Percentiles rank a stretch among this genome's conserved stretches.
These are phyloP conservation scores for Mrakia blollopis DNA, from an alignment of 768 basidiomycete species.

Conservation along the genomic window DNA sequence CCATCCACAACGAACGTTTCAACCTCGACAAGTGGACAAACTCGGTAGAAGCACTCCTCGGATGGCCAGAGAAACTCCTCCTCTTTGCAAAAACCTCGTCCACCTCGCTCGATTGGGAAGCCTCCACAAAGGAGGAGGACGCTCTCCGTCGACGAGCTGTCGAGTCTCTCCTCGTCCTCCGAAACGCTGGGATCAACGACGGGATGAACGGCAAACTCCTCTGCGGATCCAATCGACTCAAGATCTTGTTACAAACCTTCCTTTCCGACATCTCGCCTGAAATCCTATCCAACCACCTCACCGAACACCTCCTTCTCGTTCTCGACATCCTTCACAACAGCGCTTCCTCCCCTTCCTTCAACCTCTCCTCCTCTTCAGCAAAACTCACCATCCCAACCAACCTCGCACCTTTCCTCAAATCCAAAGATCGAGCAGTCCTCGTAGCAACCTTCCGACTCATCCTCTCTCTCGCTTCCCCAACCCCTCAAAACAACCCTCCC, in stretches of 20 bases:
- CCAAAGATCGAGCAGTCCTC: constrained; percentile 29
- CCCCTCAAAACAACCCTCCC: neutral
- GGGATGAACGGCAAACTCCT: constrained; percentile 42
- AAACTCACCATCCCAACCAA: neutral
- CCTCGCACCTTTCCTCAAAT: constrained; percentile 10
- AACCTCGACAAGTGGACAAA: constrained; percentile 67
- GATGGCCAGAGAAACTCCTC: constrained; percentile 57
- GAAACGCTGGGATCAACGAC: constrained; percentile 57
- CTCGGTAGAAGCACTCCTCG: constrained; percentile 73
- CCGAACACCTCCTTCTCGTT: constrained; percentile 18
- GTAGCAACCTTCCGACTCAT: constrained; percentile 10
- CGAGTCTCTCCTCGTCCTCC: constrained; percentile 76
- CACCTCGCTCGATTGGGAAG: constrained; percentile 4
- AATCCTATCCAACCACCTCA: constrained; percentile 24
- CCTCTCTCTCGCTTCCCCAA: neutral
- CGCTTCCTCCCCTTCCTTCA: constrained; percentile 6
- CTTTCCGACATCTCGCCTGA: neutral
- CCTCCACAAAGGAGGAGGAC: constrained; percentile 6
- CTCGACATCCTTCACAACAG: constrained; percentile 30
- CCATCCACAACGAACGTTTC: constrained; percentile 64
- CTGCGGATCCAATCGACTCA: constrained; percentile 49
- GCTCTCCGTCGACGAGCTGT: constrained; percentile 62
- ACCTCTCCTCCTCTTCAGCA: neutral
- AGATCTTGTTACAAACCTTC: constrained; percentile 11
- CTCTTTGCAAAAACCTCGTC: constrained; percentile 31